Conservation (phyloP, 805 yeast species). For the Metschnikowia colocasiae region DNA sequence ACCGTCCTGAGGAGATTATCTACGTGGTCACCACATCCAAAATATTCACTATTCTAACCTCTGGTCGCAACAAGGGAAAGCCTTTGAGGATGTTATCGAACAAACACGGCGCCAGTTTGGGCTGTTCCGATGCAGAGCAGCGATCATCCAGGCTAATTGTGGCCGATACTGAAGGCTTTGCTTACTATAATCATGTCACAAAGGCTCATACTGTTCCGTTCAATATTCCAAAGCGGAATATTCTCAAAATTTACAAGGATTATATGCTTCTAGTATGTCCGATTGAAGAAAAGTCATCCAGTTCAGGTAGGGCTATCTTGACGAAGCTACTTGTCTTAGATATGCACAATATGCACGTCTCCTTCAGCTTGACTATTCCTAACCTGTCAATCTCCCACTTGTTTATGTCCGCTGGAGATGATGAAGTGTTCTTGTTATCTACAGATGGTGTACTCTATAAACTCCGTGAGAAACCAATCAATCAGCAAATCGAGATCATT, state of each 20-base stretch:
- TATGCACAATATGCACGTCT: slow-evolving; percentile 60
- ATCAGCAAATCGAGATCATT: slow-evolving; percentile 66
- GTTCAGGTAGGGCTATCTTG: slow-evolving; percentile 27
- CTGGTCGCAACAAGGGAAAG: slow-evolving; percentile 72
- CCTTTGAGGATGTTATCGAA: slow-evolving; percentile 48
- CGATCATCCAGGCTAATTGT: slow-evolving; percentile 54
- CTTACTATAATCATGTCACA: slow-evolving; percentile 56
- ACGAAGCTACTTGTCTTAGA: slow-evolving; percentile 68
- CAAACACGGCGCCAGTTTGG: slow-evolving; percentile 46
- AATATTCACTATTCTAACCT: slow-evolving; percentile 67
- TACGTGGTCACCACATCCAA: slow-evolving; percentile 74
- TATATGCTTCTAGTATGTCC: slow-evolving; percentile 61
- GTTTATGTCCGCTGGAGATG: slow-evolving; percentile 46
- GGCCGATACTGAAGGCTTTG: slow-evolving; percentile 60
- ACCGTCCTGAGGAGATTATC: slow-evolving; percentile 46
- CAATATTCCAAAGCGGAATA: slow-evolving; percentile 52
- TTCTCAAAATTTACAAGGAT: slow-evolving; percentile 45
- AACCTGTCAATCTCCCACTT: slow-evolving; percentile 55
- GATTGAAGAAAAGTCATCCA: slow-evolving; percentile 21
- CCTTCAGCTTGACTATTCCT: slow-evolving; percentile 67
- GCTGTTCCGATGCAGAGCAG: slow-evolving; percentile 43
- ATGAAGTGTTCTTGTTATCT: slow-evolving; percentile 57
- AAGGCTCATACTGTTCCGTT: slow-evolving; percentile 53
- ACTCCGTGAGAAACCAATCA: slow-evolving; percentile 60
- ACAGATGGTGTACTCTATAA: slow-evolving; percentile 73